Conservation (phyloP, 2,329 filamentous ascomycete species). For the Xylaria sp. region DNA sequence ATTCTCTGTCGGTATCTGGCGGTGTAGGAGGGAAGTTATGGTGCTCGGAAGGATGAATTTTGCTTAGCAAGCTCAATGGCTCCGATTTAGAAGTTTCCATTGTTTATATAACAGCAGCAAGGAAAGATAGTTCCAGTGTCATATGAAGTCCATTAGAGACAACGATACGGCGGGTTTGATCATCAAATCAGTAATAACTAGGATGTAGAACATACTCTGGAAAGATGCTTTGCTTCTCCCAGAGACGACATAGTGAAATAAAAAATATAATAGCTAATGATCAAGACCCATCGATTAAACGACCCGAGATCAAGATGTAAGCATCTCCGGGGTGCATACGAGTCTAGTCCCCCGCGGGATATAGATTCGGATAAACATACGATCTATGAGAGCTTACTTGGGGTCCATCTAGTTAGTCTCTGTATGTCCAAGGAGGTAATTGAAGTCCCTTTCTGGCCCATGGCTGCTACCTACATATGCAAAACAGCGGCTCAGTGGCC, state of each 20-base stretch:
- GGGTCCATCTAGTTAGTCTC: neutral
- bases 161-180: neutral
- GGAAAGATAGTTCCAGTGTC: slow-evolving; percentile 22
- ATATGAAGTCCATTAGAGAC: slow-evolving; percentile 1
- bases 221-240: neutral
- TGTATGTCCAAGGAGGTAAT: slow-evolving; percentile 5
- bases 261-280: slow-evolving; percentile 11
- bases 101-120: neutral
- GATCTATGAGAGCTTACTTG: slow-evolving; percentile 11
- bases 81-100: slow-evolving; percentile 23
- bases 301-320: slow-evolving; percentile 5
- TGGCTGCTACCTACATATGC: slow-evolving; percentile 6
- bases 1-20: slow-evolving; percentile 54
- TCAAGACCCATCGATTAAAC: slow-evolving; percentile 4
- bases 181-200: neutral
- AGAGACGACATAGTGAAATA: neutral
- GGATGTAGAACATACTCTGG: neutral
- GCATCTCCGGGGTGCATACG: slow-evolving; percentile 29
- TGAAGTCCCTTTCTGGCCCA: slow-evolving; percentile 14
- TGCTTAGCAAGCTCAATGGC: slow-evolving; percentile 6
- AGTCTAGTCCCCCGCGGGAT: slow-evolving; percentile 15
- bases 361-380: slow-evolving; percentile 2
- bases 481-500: slow-evolving; percentile 15
- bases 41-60: slow-evolving; percentile 9
- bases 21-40: slow-evolving; percentile 54